Base-by-base conservation (phyloP, 345 rosid genomes). In the Corchorus olitorius region DNA sequence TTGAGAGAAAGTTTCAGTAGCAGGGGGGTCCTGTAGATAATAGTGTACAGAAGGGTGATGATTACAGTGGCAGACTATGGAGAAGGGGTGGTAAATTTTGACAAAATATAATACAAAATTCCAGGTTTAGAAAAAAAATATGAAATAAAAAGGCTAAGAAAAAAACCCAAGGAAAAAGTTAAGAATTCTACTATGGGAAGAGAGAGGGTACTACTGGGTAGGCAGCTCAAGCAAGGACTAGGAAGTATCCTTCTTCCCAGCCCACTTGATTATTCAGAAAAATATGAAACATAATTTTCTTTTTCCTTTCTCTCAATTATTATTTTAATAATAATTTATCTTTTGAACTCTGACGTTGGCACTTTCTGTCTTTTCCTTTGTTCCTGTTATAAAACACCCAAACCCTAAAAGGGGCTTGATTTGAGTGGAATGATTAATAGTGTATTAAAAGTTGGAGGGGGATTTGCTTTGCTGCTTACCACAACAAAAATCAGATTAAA, bases 321-420 rank as follows among this genome's bases (percentile, higher is more conserved):
- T 22, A 59, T 74, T 35, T 12, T 75, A 41, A 55, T 49, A 58
- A 55, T 79, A 67, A 68, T 79, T 72, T 78, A 83, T 80, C 61
- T 83, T 77, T 75, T 63, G 75, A 64, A 73, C 33, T 54, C 43
- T 81, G 89, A 85, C 77, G 75, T 80, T 79, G 82, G 74, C 80
- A 71, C 88, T 87, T 88, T 88, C 69, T 86, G 66, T 77, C 80
- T 80, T 77, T 79, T 83, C 85, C 50, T 84, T 81, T 52, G 80
- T 76, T 81, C 80, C 78, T 83, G 84, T 85, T 83, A 86, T 83
- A 85, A 86, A 84, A 88, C 87, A 82, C 92, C 91, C 88, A 83
- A 88, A 82, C 84, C 90, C 82, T 77, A 86, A 87, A 86, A 85
- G 89, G 82, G 58, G 22, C 56, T 74, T 84, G 83, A 83, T 85